phyloP scores from a whole-genome alignment of 2,329 filamentous ascomycete genomes.

The Annulohypoxylon truncatum region DNA sequence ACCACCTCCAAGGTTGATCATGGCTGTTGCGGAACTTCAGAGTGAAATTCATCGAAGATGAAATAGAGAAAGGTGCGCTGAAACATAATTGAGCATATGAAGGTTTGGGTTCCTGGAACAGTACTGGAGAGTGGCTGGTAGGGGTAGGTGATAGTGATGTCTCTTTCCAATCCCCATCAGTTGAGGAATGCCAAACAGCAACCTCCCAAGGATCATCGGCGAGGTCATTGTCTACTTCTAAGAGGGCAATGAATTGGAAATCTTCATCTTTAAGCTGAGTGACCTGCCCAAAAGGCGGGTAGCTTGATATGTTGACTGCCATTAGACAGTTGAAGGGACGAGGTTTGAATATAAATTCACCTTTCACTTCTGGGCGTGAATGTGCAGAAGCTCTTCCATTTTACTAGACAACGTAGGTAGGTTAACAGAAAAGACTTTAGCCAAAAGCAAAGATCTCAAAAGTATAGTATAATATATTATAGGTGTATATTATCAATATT shows the following conservation, averaged over 20 bases:
- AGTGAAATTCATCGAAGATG: slow-evolving; percentile 71
- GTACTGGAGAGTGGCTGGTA: slow-evolving; percentile 55
- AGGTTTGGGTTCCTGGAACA: slow-evolving; percentile 59
- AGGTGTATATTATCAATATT: not conserved
- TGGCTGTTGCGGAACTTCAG: slow-evolving; percentile 71
- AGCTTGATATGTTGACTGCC: slow-evolving; percentile 59
- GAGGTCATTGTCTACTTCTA: slow-evolving; percentile 71
- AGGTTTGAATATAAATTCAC: slow-evolving; percentile 54
- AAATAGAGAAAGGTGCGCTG: slow-evolving; percentile 60
- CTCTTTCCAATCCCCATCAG: slow-evolving; percentile 68
- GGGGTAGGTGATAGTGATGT: slow-evolving; percentile 52
- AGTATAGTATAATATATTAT: not conserved
- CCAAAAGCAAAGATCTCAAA: not conserved
- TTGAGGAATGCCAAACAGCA: slow-evolving; percentile 75
- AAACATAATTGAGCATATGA: slow-evolving; percentile 64
- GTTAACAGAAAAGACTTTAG: not conserved
- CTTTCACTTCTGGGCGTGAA: slow-evolving; percentile 41
- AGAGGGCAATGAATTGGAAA: slow-evolving; percentile 73
- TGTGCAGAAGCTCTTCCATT: slow-evolving; percentile 13
- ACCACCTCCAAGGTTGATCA: slow-evolving; percentile 75
- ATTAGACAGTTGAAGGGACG: slow-evolving; percentile 42
- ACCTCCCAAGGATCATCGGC: slow-evolving; percentile 75
- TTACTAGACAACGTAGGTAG: not conserved
- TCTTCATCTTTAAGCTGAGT: slow-evolving; percentile 66
- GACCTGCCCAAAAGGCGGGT: slow-evolving; percentile 80